Percentiles rank a stretch among this genome's conserved stretches.
Evolutionary conservation across 257 asterid genomes (phyloP).

Genomic region (Plantago major): DNA sequence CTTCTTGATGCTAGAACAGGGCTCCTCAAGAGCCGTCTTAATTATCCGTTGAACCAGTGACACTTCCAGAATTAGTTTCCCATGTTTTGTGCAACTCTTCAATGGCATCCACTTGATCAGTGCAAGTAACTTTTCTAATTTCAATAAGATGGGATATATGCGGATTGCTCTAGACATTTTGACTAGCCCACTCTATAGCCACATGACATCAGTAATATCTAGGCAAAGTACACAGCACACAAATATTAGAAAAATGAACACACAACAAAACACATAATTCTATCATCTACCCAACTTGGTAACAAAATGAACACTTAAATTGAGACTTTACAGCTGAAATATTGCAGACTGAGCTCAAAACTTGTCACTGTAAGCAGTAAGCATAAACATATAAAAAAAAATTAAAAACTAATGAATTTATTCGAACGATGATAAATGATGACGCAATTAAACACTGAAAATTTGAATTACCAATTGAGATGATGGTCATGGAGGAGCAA

Average conservation of each 20-base stretch:
- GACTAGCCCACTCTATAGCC: slow-evolving; percentile 86
- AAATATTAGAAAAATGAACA: background rate
- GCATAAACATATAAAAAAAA: too few relatives aligned
- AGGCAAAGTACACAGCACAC: slow-evolving; percentile 14
- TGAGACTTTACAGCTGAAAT: too few relatives aligned
- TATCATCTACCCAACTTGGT: too few relatives aligned
- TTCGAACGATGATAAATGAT: too few relatives aligned
- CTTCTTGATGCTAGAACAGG: slow-evolving; percentile 18
- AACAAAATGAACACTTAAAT: too few relatives aligned
- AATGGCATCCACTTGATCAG: slow-evolving; percentile 6
- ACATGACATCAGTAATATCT: slow-evolving; percentile 89
- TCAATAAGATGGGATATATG: slow-evolving; percentile 67
- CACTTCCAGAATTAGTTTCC: slow-evolving; percentile 15
- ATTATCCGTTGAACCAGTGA: slow-evolving; percentile 8
- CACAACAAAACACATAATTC: background rate
- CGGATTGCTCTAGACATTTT: slow-evolving; percentile 67
- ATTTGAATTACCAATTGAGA: too few relatives aligned
- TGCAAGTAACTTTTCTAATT: slow-evolving; percentile 51
- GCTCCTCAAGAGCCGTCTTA: slow-evolving; percentile 18
- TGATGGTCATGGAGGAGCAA: too few relatives aligned
- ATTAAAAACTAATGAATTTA: too few relatives aligned
- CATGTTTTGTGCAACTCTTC: too few relatives aligned
- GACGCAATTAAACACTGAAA: too few relatives aligned
- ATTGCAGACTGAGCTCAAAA: too few relatives aligned
- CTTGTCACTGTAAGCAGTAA: too few relatives aligned